These are phyloP conservation scores for Ophiostoma piceae DNA, from an alignment of 2,329 filamentous ascomycete genomes.

Conservation along the genomic window DNA sequence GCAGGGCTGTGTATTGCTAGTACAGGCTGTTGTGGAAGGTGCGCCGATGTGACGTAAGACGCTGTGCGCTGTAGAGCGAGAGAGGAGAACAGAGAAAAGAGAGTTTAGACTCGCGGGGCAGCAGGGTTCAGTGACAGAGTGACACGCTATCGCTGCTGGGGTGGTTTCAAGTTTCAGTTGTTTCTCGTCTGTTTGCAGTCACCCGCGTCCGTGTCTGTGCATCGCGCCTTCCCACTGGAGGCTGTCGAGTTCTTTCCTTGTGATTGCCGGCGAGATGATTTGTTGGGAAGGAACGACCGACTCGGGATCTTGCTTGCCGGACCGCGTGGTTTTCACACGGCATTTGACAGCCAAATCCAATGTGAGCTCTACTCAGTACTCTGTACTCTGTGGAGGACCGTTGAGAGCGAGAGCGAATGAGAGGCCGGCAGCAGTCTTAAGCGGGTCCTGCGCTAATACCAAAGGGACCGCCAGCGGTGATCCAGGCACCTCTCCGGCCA, in stretches of 20 bases:
- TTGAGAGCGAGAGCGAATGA: neutral
- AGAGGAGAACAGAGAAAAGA: neutral
- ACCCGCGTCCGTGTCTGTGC: neutral
- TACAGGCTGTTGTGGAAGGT: slow-evolving; percentile 1
- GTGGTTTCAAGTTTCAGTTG: slow-evolving; percentile 5
- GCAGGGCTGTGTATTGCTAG: slow-evolving; percentile 7
- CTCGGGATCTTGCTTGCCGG: neutral
- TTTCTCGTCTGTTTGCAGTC: neutral
- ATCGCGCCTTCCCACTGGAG: neutral
- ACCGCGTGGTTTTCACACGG: neutral
- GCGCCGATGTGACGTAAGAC: slow-evolving; percentile 13
- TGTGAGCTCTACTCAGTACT: neutral
- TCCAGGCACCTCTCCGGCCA: slow-evolving; percentile 7
- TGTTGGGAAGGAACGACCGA: neutral
- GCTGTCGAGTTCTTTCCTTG: neutral
- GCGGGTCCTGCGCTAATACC: neutral
- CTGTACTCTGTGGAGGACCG: too few relatives aligned
- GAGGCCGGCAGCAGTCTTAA: neutral
- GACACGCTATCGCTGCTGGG: neutral
- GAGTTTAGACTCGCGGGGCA: neutral
- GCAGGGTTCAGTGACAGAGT: neutral
- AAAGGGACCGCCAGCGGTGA: neutral
- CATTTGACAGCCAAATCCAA: neutral
- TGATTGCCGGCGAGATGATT: neutral
- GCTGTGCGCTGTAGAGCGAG: too few relatives aligned